Conservation (phyloP, 352 stramenopile genomes). For the Aphanomyces euteiches region DNA sequence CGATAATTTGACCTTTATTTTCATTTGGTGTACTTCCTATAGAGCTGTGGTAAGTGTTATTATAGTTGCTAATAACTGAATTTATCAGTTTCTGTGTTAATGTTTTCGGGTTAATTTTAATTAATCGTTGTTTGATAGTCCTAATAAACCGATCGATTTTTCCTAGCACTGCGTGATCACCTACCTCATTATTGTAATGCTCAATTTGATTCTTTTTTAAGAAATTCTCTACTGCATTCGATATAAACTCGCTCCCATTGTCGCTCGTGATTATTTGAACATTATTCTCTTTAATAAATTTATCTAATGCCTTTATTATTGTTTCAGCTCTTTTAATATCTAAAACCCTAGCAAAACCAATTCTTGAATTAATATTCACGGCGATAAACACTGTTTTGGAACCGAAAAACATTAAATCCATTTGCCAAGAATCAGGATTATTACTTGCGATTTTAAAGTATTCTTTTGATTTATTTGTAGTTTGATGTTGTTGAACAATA, state of each 20-base stretch:
- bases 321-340: conserved; percentile 36
- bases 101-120: conserved; percentile 16
- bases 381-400: conserved; percentile 34
- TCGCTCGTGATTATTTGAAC: conserved; percentile 37
- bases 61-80: conserved; percentile 33
- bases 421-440: conserved; percentile 37
- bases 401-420: conserved; percentile 35
- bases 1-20: conserved; percentile 29
- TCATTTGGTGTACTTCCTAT: conserved; percentile 25
- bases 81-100: conserved; percentile 28
- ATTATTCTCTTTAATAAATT: conserved; percentile 32
- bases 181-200: conserved; percentile 34
- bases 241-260: conserved; percentile 33
- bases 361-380: conserved; percentile 42
- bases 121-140: conserved; percentile 33
- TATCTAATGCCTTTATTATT: conserved; percentile 34
- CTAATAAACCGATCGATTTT: conserved; percentile 38
- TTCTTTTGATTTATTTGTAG: conserved; percentile 12
- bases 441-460: conserved; percentile 19
- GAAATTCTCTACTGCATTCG: conserved; percentile 19
- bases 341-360: conserved; percentile 40
- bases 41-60: conserved; percentile 24
- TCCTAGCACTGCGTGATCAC: conserved; percentile 28
- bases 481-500: conserved; percentile 35
- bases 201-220: conserved; percentile 31